Evolutionary conservation across 2,329 filamentous ascomycete species (phyloP), one percentile per base, ranked within the genome.

Genomic region (Fusarium coicis): DNA sequence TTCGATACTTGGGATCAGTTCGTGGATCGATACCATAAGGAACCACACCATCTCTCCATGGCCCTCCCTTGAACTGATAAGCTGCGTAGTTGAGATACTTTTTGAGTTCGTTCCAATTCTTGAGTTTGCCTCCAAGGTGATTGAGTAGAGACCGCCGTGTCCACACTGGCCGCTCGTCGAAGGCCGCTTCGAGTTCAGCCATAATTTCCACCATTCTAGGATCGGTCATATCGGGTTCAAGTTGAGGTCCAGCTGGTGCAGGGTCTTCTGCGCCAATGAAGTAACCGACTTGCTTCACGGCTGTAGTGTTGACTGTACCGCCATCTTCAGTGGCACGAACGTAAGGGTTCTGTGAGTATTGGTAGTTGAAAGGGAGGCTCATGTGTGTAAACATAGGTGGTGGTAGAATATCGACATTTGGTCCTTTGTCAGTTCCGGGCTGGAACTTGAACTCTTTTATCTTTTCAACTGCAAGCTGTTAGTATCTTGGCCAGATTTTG

Each of bases 51-150:
- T 98, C 95, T 72, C 94, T 90, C 93, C 94, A 99, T 0, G 96
- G 95, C 0, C 96, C 96, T 28, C 93, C 94, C 66, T 93, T 92
- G 86, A 98, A 98, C 82, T 95, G 94, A 83, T 97, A 99, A 14
- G 93, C 95, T 9, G 94, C 91, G 77, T 96, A 96, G 71, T 94
- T 93, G 58, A 95, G 89, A 52, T 93, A 93, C 78, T 92, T 89
- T 76, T 94, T 93, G 68, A 97, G 82, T 46, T 88, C 82, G 65
- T 88, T 88, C 80, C 86, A 89, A 67, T 86, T 85, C 47, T 84
- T 85, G 32, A 85, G 84, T 53, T 83, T 84, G 54, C 83, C 83
- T 5, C 83, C 84, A 36, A 98, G 86, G 58, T 89, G 87, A 81
- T 97, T 98, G 76, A 92, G 87, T 19, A 97, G 86, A 5, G 92